A percentile compares a stretch with the other conserved stretches of the same genome.
Conservation (phyloP, 768 basidiomycete genomes). For the Agaricus blazei region DNA sequence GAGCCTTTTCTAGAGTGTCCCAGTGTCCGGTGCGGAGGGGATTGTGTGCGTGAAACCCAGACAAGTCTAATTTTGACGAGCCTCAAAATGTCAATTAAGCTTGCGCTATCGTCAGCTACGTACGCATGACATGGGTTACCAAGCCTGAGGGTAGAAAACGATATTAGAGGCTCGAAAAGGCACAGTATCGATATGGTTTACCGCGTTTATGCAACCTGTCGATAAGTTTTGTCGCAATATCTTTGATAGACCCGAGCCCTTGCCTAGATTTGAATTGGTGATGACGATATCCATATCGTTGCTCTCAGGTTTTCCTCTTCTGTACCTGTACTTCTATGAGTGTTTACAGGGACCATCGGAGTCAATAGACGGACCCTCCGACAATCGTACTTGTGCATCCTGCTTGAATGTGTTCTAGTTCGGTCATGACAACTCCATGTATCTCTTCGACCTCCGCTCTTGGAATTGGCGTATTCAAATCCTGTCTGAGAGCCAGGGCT, state of each 20-base stretch:
- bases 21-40: conserved; percentile 54
- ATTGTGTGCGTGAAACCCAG: conserved; percentile 53
- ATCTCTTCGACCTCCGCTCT: conserved; percentile 78
- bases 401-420: conserved; percentile 54
- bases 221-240: conserved; percentile 58
- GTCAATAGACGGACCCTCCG: conserved; percentile 58
- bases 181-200: conserved; percentile 20
- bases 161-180: not conserved
- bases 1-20: conserved; percentile 80
- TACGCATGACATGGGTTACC: conserved; percentile 83
- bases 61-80: conserved; percentile 41
- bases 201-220: conserved; percentile 52
- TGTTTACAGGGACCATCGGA: not conserved
- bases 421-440: conserved; percentile 56
- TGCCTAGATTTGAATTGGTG: conserved; percentile 53
- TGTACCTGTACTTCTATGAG: conserved; percentile 47
- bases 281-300: conserved; percentile 91
- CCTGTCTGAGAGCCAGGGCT: conserved; percentile 54
- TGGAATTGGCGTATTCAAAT: conserved; percentile 55
- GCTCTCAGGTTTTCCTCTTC: conserved; percentile 75
- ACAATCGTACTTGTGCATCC: conserved; percentile 74
- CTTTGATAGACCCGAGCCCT: conserved; percentile 47
- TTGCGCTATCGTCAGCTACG: conserved; percentile 21
- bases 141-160: conserved; percentile 38
- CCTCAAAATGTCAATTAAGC: not conserved